phyloP scores from a whole-genome alignment of 352 stramenopile genomes.

The Phytophthora fragariaefolia region DNA sequence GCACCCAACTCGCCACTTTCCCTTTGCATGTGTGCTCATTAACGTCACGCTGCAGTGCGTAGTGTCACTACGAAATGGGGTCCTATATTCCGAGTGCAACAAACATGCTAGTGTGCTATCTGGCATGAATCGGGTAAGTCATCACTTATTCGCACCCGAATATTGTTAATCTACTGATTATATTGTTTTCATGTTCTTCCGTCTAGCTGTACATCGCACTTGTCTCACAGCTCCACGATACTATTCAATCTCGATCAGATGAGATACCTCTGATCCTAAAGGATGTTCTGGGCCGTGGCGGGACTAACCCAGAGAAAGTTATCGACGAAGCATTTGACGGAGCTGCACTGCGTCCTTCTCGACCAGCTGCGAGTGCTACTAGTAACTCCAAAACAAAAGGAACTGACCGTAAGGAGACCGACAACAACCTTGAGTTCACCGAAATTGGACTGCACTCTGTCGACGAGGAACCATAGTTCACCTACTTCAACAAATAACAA shows the following conservation, averaged over 20 bases:
- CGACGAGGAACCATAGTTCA: conserved; percentile 32
- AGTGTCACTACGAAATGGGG: conserved; percentile 65
- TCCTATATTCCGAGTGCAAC: conserved; percentile 74
- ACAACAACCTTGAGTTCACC: conserved; percentile 60
- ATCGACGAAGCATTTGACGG: conserved; percentile 49
- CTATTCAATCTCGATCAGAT: conserved; percentile 48
- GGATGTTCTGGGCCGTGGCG: conserved; percentile 55
- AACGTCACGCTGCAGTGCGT: conserved; percentile 80
- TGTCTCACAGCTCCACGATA: conserved; percentile 44
- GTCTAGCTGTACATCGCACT: conserved; percentile 59
- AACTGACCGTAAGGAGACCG: conserved; percentile 22
- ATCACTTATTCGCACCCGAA: background rate
- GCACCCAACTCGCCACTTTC: conserved; percentile 71
- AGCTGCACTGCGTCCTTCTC: conserved; percentile 15
- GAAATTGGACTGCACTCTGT: conserved; percentile 71
- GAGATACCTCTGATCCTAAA: conserved; percentile 73
- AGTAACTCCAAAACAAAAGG: conserved; percentile 13
- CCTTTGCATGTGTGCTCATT: conserved; percentile 76
- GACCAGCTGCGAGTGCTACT: background rate
- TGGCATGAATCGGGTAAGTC: conserved; percentile 59
- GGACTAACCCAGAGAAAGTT: conserved; percentile 40
- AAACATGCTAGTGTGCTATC: conserved; percentile 59
- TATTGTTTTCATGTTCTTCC: background rate
- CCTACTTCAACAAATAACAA: background rate
- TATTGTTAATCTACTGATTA: conserved; percentile 1